These are phyloP conservation scores for Pouteria glomerata DNA, from an alignment of 148 eudicot genomes.

Conservation along the genomic window DNA sequence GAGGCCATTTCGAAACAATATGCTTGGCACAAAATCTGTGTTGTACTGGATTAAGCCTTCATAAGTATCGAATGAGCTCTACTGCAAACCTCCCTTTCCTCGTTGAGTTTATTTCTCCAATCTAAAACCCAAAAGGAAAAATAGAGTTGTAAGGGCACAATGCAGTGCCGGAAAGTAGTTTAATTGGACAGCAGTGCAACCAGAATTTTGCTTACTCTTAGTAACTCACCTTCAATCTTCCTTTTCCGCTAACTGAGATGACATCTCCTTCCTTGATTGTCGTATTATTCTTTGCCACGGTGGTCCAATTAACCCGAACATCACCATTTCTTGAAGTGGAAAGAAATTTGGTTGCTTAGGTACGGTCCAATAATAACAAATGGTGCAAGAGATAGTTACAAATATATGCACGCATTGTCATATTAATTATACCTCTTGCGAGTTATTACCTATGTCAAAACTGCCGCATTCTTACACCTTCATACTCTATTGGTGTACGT, in stretches of 20 bases:
- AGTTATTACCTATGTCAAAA: background rate
- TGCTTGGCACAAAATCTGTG: too few relatives aligned
- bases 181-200: background rate
- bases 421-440: too few relatives aligned
- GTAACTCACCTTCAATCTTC: conserved; percentile 72
- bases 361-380: background rate
- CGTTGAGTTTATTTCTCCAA: conserved; percentile 73
- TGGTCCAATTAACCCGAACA: conserved; percentile 80
- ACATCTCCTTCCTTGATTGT: conserved; percentile 64
- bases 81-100: conserved; percentile 83
- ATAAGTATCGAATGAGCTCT: conserved; percentile 69
- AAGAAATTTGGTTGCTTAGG: conserved; percentile 6
- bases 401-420: background rate
- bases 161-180: background rate
- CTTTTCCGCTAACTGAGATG: conserved; percentile 77
- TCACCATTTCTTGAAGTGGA: conserved; percentile 56
- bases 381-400: background rate
- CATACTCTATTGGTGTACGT: background rate
- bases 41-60: background rate
- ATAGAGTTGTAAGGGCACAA: background rate
- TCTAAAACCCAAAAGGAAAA: conserved; percentile 37
- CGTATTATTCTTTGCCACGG: conserved; percentile 64
- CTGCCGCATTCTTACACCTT: background rate
- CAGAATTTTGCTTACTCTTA: too few relatives aligned
- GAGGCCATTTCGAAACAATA: too few relatives aligned